Conservation (phyloP, 2,329 filamentous ascomycete species). For the Grosmannia serpens region DNA sequence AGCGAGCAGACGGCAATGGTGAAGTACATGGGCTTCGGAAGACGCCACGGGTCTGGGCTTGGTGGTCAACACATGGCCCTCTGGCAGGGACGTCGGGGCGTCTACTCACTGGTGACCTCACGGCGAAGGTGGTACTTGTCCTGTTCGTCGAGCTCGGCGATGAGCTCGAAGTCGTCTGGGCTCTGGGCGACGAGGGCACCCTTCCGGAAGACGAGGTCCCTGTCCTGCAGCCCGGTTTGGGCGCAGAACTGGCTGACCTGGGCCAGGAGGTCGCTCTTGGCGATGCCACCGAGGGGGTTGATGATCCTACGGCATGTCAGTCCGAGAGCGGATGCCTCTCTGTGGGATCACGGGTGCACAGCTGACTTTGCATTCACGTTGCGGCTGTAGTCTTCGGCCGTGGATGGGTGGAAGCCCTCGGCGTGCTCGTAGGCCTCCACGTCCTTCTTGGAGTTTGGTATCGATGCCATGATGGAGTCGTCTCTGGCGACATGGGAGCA, state of each 20-base stretch:
- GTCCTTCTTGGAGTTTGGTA: background rate
- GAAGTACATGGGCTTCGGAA: constrained; percentile 5
- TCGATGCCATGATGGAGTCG: background rate
- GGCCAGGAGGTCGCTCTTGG: background rate
- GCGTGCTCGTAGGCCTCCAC: background rate
- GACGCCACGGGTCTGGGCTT: constrained; percentile 18
- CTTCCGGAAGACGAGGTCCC: constrained; percentile 39
- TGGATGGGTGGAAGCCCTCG: background rate
- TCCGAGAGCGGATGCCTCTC: background rate
- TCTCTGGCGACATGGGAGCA: background rate
- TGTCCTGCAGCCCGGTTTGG: constrained; percentile 3
- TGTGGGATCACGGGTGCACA: background rate
- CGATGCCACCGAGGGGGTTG: constrained; percentile 5
- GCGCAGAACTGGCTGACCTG: constrained; percentile 2
- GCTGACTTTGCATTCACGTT: background rate
- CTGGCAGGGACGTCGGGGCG: background rate
- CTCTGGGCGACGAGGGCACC: constrained; percentile 64
- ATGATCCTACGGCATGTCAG: constrained; percentile 1
- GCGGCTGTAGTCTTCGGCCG: background rate
- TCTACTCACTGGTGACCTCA: constrained; percentile 22
- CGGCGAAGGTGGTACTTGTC: constrained; percentile 46
- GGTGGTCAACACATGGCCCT: too few relatives aligned
- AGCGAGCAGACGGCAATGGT: constrained; percentile 28
- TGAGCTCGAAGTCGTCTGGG: constrained; percentile 45
- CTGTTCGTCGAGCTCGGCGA: constrained; percentile 22